Percentiles rank a stretch among this genome's conserved stretches.
Evolutionary conservation across 139 green algal genomes (phyloP).

Genomic region (Eudorina sp.): DNA sequence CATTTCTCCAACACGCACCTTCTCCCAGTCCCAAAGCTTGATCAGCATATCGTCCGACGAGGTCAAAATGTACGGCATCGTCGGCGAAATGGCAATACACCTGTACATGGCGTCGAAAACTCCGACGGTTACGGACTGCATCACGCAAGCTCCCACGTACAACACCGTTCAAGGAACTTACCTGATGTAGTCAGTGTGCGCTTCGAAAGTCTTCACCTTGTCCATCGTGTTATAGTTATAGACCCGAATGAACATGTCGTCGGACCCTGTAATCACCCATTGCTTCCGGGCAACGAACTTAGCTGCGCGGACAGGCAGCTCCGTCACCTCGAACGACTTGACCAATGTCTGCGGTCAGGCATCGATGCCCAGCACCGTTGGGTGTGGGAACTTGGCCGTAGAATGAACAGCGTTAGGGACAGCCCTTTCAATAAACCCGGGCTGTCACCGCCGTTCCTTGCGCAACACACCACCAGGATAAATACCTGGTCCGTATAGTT

Average conservation of each 20-base stretch:
- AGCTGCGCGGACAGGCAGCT: constrained; percentile 95
- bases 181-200: constrained; percentile 99
- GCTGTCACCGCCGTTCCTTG: too few species aligned
- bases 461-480: neutral
- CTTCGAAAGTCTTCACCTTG: constrained; percentile 97
- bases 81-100: constrained; percentile 94
- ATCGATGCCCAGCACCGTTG: too few species aligned
- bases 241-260: constrained; percentile 98
- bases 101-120: constrained; percentile 39
- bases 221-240: constrained; percentile 99
- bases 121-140: too few species aligned
- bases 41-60: constrained; percentile 99
- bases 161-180: too few species aligned
- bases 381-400: too few species aligned
- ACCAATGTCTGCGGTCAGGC: constrained; percentile 90
- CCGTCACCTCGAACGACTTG: constrained; percentile 98
- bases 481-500: constrained; percentile 89
- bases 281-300: constrained; percentile 98
- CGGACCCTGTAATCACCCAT: constrained; percentile 94
- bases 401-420: too few species aligned
- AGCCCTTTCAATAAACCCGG: too few species aligned
- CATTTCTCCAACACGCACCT: too few species aligned
- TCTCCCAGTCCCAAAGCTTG: constrained; percentile 99
- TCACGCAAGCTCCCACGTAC: too few species aligned
- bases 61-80: constrained; percentile 93